Evolutionary conservation across 2,329 filamentous ascomycete species (phyloP).

Genomic region (Venturia oleaginea): DNA sequence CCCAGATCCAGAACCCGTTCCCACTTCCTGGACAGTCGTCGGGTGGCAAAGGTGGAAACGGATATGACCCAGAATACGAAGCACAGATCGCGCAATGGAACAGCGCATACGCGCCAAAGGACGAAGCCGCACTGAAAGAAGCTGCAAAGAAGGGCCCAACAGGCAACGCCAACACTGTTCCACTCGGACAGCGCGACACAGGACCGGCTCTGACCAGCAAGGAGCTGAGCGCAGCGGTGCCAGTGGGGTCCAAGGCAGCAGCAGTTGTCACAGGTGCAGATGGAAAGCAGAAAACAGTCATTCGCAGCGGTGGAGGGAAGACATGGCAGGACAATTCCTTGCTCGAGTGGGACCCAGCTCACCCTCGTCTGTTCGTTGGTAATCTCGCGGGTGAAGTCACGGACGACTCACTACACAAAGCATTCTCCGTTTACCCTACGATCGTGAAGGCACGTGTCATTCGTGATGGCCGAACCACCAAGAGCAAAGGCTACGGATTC

Average conservation of each 20-base stretch:
- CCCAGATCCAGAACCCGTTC: slow-evolving; percentile 76
- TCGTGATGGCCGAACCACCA: slow-evolving; percentile 89
- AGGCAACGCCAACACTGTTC: slow-evolving; percentile 33
- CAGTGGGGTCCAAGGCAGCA: slow-evolving; percentile 34
- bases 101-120: slow-evolving; percentile 68
- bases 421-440: slow-evolving; percentile 79
- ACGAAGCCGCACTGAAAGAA: slow-evolving; percentile 31
- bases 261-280: slow-evolving; percentile 37
- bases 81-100: slow-evolving; percentile 94
- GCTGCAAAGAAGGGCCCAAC: slow-evolving; percentile 25
- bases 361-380: slow-evolving; percentile 91
- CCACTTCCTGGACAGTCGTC: slow-evolving; percentile 47
- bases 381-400: slow-evolving; percentile 97
- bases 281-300: slow-evolving; percentile 74
- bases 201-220: slow-evolving; percentile 28
- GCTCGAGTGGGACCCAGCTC: slow-evolving; percentile 90
- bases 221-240: slow-evolving; percentile 32
- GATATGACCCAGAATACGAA: slow-evolving; percentile 66
- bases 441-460: slow-evolving; percentile 90
- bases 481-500: slow-evolving; percentile 94
- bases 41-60: slow-evolving; percentile 28
- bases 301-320: slow-evolving; percentile 81
- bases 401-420: slow-evolving; percentile 89
- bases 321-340: slow-evolving; percentile 83
- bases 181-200: slow-evolving; percentile 17